Base-by-base conservation (phyloP, 1,284 basidiomycete genomes). In the Phylloporus sp. region DNA sequence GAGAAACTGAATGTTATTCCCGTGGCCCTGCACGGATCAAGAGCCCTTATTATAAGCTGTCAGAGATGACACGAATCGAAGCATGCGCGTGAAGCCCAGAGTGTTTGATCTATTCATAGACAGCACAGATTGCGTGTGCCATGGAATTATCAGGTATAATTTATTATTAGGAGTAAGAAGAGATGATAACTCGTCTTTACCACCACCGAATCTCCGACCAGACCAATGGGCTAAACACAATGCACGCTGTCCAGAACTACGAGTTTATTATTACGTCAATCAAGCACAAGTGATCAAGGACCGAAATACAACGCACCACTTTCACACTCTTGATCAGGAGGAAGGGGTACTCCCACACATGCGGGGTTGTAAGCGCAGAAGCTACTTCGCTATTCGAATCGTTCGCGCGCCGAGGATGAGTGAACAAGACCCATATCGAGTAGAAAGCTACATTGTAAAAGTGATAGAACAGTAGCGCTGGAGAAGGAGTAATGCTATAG, bases 391-490 rank as follows among this genome's bases (percentile, higher is more conserved):
- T 58, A 19, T 66, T 62, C 23, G 62, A 4, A n/a, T 63, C 29
- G 25, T 45, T 19, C 10, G 79, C 70, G 20, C 80, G 82, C 14
- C 82, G 84, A 53, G 91, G 89, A 70, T 91, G 89, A 7, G 88
- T 90, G 81, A 98, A 95, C 79, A 98, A 85, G 56, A 93, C 84
- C 87, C 90, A 97, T 75, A 97, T 94, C 17, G 92, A 89, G 82
- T 98, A 99, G 71, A 99, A 89, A 0, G 97, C 97, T 70, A 99
- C 97, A 35, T 88, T 85, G 85, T 98, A 99, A 84, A 99, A 99
- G 84, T 99, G 97, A 74, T 88, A 90, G 74, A 94, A 91, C 35
- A 99, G 89, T 52, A 95, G 81, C 35, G 89, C 71, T 0, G 95
- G 95, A 27, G 91, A 91, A 2, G 94, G 93, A 4, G 89, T 86